Evolutionary conservation across 2,329 filamentous ascomycete genomes (phyloP).

Genomic region (Alternaria longipes): DNA sequence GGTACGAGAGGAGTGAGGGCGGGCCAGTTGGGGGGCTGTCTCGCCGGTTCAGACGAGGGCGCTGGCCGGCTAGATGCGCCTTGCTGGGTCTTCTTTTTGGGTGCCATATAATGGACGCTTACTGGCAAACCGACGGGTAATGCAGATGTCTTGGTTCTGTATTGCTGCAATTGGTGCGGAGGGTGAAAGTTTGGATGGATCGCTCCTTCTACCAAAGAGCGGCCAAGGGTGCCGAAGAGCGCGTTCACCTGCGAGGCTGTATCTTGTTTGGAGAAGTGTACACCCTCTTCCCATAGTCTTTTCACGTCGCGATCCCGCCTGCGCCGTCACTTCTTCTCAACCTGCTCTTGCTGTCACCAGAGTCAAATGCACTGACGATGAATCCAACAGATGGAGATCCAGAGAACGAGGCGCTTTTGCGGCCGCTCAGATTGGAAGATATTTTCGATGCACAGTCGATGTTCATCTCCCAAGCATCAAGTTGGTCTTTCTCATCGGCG

Average conservation of each 20-base stretch:
- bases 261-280: background rate
- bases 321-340: background rate
- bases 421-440: background rate
- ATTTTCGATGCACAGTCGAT: background rate
- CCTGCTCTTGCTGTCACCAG: background rate
- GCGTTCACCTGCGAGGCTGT: background rate
- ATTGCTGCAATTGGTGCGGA: background rate
- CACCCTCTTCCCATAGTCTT: background rate
- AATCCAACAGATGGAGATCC: background rate
- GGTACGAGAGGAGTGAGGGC: conserved; percentile 74
- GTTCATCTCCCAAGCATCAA: background rate
- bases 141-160: background rate
- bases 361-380: background rate
- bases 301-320: background rate
- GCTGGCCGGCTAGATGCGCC: conserved; percentile 10
- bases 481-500: background rate
- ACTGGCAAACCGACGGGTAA: background rate
- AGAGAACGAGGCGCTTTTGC: background rate
- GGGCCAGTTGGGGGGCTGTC: conserved; percentile 70
- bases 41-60: conserved; percentile 8
- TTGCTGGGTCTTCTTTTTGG: conserved; percentile 41
- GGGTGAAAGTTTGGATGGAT: conserved; percentile 3
- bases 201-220: conserved; percentile 9
- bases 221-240: background rate
- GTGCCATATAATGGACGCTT: conserved; percentile 31